Percentiles rank a stretch among this genome's conserved stretches.
These are phyloP conservation scores for Pyrus hybrid DNA, from an alignment of 331 rosid species.

Conservation along the genomic window DNA sequence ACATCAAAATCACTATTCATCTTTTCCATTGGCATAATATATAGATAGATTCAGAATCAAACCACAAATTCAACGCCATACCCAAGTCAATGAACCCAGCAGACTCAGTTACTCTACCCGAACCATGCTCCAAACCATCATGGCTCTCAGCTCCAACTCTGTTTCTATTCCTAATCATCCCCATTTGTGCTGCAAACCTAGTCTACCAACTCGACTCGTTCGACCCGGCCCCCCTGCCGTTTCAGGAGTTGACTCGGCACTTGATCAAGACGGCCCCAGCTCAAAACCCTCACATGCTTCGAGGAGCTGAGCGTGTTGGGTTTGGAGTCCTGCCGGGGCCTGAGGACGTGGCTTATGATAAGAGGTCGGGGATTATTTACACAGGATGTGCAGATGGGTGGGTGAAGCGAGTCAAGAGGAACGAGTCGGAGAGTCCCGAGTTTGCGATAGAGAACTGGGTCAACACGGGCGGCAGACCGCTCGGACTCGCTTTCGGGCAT, in stretches of 20 bases:
- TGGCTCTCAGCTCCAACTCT: not conserved
- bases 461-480: conserved; percentile 67
- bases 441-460: conserved; percentile 47
- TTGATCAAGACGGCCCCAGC: not conserved
- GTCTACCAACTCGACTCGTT: conserved; percentile 33
- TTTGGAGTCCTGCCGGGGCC: conserved; percentile 28
- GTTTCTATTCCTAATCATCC: not conserved
- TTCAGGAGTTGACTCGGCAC: conserved; percentile 2
- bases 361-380: conserved; percentile 35
- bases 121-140: not conserved
- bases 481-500: conserved; percentile 34
- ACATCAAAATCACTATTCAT: no score
- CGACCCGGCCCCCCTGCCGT: conserved; percentile 29
- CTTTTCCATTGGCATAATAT: no score
- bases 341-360: conserved; percentile 47
- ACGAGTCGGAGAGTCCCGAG: conserved; percentile 30
- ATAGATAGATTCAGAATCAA: not conserved
- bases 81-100: not conserved
- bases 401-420: conserved; percentile 51
- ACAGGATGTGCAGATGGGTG: conserved; percentile 70
- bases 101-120: not conserved
- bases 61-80: not conserved
- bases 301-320: conserved; percentile 30
- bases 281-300: conserved; percentile 18
- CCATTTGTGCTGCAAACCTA: conserved; percentile 8